These are phyloP conservation scores for Sporisorium scitamineum DNA, from an alignment of 1,284 basidiomycete genomes.

Conservation along the genomic window DNA sequence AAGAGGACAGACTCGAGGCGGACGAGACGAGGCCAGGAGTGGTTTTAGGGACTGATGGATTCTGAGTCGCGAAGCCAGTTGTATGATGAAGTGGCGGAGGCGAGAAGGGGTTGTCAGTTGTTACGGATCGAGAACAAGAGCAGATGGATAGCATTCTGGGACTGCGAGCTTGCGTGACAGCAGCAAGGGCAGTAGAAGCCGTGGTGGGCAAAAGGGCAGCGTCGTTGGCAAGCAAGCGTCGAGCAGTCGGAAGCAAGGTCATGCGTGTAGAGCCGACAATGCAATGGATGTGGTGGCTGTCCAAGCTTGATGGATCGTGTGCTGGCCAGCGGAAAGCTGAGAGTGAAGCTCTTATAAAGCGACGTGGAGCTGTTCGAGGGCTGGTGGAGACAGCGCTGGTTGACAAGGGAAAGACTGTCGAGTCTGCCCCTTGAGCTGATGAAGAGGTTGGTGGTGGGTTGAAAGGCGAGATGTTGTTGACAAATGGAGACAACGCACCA, in stretches of 20 bases:
- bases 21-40: conserved; percentile 31
- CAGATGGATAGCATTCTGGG: conserved; percentile 15
- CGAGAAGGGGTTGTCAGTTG: conserved; percentile 24
- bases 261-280: background rate
- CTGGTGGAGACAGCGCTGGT: no score
- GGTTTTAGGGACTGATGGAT: conserved; percentile 24
- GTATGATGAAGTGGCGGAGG: background rate
- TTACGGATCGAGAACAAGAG: conserved; percentile 23
- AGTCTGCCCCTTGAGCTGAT: background rate
- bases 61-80: background rate
- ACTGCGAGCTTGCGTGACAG: conserved; percentile 5
- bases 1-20: conserved; percentile 11
- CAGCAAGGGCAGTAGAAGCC: background rate
- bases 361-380: background rate
- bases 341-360: no score
- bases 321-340: background rate
- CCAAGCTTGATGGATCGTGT: no score
- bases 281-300: no score
- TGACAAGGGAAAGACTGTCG: background rate
- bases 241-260: background rate
- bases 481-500: background rate
- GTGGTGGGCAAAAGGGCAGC: background rate
- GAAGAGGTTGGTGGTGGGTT: conserved; percentile 2
- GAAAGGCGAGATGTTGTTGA: background rate
- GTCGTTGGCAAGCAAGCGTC: background rate